Base-by-base conservation (phyloP, 2,329 filamentous ascomycete genomes). In the Neonectria magnoliae region DNA sequence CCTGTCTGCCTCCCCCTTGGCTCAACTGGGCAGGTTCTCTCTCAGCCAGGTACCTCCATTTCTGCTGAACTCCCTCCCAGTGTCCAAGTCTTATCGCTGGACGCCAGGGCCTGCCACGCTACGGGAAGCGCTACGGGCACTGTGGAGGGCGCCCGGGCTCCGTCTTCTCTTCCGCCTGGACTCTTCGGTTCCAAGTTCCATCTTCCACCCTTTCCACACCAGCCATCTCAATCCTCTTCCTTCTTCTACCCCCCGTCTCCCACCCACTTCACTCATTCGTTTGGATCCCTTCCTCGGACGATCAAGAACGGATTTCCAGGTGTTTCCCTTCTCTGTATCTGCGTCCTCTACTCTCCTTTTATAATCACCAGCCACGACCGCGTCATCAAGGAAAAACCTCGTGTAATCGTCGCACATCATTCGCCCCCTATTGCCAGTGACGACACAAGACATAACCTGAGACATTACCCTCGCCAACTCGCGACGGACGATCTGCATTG, bases 221-320 rank as follows among this genome's bases (percentile, higher is more conserved):
- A 48, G 48, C 51, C 47, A 48, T 61, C 62, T 67, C 67, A 61
- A 59, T 57, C 70, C 54, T 59, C 61, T 54, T 65, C 68, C 64
- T 73, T 71, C 60, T 73, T 70, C 67, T 70, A 70, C 68, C 70
- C 69, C 68, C 64, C 64, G 69, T 72, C 72, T 62, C 68, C 66
- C 71, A 62, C 72, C 53, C 59, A 41, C 61, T 68, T 67, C 66
- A 61, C 62, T 68, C 68, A 63, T 68, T 74, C 65, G 65, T 73
- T 71, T 71, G 62, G 62, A 69, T 65, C 70, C 62, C 50, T 54
- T 74, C 73, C 68, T 72, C 65, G 71, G 71, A 73, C 68, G 57
- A 69, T 61, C 70, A 69, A 64, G 68, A 73, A 65, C 65, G 68
- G 68, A 53, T 68, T 66, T 73, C 71, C 70, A 62, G 71, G 71